phyloP scores from a whole-genome alignment of 805 yeast species.

The Spencermartinsiella europaea region DNA sequence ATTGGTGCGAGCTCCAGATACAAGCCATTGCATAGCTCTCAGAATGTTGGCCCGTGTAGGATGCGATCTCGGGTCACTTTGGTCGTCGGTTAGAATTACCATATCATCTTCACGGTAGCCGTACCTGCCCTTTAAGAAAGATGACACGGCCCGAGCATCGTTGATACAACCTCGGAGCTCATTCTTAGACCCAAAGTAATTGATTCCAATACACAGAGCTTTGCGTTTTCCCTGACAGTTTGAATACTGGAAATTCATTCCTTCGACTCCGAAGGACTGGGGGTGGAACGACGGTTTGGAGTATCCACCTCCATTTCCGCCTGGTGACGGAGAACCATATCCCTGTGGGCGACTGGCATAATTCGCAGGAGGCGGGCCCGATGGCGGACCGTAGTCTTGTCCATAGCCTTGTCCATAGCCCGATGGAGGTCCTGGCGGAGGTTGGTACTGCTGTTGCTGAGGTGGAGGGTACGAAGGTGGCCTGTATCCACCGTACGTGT shows the following conservation, averaged over 20 bases:
- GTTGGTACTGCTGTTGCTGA: slow-evolving; percentile 14
- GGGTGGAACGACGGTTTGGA: slow-evolving; percentile 24
- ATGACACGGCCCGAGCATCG: slow-evolving; percentile 49
- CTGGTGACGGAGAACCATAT: not conserved
- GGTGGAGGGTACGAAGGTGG: slow-evolving; percentile 20
- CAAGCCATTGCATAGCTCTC: slow-evolving; percentile 80
- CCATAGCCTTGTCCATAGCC: slow-evolving; percentile 13
- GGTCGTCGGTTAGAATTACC: slow-evolving; percentile 40
- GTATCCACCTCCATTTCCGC: slow-evolving; percentile 2
- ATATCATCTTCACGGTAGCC: slow-evolving; percentile 36
- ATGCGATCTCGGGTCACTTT: slow-evolving; percentile 34
- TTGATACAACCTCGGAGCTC: slow-evolving; percentile 75
- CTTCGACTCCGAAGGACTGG: slow-evolving; percentile 29
- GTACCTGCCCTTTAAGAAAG: slow-evolving; percentile 37
- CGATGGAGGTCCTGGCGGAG: slow-evolving; percentile 32
- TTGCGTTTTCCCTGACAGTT: slow-evolving; percentile 67
- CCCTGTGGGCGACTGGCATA: slow-evolving; percentile 14
- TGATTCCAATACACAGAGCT: slow-evolving; percentile 74
- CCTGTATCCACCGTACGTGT: slow-evolving; percentile 26
- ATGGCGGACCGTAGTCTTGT: slow-evolving; percentile 10
- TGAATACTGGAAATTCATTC: slow-evolving; percentile 51
- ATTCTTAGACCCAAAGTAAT: slow-evolving; percentile 61
- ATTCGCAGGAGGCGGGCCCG: slow-evolving; percentile 21
- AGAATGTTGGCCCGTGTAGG: slow-evolving; percentile 70
- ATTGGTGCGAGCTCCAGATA: slow-evolving; percentile 63